phyloP scores from a whole-genome alignment of 2,329 filamentous ascomycete genomes.

The Aspergillus oerlinghausenensis region DNA sequence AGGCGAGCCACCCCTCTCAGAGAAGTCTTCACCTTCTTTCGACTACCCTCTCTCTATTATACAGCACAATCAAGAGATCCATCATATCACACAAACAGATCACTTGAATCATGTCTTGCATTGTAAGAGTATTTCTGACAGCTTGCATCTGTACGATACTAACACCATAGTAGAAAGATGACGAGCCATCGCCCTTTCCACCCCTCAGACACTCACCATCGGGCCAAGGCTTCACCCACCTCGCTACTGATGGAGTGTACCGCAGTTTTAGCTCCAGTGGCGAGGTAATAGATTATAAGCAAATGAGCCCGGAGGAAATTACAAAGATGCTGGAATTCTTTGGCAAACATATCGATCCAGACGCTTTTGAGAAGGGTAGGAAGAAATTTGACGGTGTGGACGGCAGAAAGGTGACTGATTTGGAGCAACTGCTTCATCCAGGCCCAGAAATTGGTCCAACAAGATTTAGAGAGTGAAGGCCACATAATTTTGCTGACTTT shows the following conservation, averaged over 20 bases:
- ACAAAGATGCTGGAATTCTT: background rate
- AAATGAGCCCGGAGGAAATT: constrained; percentile 5
- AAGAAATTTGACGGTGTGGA: constrained; percentile 2
- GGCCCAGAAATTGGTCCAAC: background rate
- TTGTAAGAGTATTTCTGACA: constrained; percentile 1
- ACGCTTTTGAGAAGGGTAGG: background rate
- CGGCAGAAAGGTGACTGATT: constrained; percentile 2
- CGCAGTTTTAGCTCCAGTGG: constrained; percentile 1
- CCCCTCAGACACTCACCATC: constrained; percentile 2
- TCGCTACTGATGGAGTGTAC: constrained; percentile 4
- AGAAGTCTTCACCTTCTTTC: background rate
- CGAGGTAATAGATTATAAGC: constrained; percentile 6
- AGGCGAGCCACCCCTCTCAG: background rate
- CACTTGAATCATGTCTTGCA: constrained; percentile 2
- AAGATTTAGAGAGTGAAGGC: background rate
- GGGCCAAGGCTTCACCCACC: background rate
- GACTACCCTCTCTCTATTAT: background rate
- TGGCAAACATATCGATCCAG: background rate
- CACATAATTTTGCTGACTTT: background rate
- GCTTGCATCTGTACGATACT: background rate
- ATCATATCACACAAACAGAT: constrained; percentile 1
- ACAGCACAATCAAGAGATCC: constrained; percentile 1
- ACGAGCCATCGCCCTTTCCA: background rate
- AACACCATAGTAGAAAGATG: background rate
- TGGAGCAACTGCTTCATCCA: constrained; percentile 3